Conservation (phyloP, 495 filamentous ascomycete species). For the Opeltia flavorubescens region DNA sequence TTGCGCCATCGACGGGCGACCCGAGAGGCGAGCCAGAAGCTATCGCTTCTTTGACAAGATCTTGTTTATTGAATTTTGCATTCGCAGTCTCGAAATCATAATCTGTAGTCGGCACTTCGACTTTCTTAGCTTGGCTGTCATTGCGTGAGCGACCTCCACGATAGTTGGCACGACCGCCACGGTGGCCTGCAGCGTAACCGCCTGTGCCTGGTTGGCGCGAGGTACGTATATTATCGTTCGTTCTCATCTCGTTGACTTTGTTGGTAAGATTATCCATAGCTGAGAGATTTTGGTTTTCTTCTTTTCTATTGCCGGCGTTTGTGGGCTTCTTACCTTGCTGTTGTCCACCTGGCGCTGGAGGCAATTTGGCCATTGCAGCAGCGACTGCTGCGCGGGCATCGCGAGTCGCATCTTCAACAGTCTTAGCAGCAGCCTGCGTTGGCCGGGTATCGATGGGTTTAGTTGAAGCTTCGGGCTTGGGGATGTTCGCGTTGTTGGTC, state of each 20-base stretch:
- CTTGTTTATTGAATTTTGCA: slow-evolving; percentile 96
- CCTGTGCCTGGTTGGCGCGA: slow-evolving; percentile 31
- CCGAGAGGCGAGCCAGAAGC: slow-evolving; percentile 55
- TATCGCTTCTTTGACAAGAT: slow-evolving; percentile 82
- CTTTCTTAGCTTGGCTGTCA: slow-evolving; percentile 40
- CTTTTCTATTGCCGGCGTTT: slow-evolving; percentile 24
- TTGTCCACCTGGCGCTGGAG: slow-evolving; percentile 32
- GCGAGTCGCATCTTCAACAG: slow-evolving; percentile 58
- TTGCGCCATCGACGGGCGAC: slow-evolving; percentile 31
- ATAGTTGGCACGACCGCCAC: slow-evolving; percentile 36
- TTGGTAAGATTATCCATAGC: slow-evolving; percentile 66
- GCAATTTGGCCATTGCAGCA: slow-evolving; percentile 74
- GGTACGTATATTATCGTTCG: slow-evolving; percentile 32
- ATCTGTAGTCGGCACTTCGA: slow-evolving; percentile 78
- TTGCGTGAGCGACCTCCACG: slow-evolving; percentile 39
- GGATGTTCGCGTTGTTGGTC: slow-evolving; percentile 14
- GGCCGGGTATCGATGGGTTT: slow-evolving; percentile 20
- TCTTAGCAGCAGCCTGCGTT: slow-evolving; percentile 18
- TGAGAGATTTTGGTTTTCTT: slow-evolving; percentile 27
- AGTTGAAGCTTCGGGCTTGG: slow-evolving; percentile 9
- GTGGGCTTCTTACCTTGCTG: slow-evolving; percentile 30
- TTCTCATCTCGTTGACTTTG: slow-evolving; percentile 78
- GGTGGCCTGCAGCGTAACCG: slow-evolving; percentile 38
- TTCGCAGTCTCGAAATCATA: slow-evolving; percentile 91
- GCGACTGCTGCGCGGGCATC: slow-evolving; percentile 78